phyloP scores from a whole-genome alignment of 371 early-diverging fungal species.

The Syncephalis fuscata region DNA sequence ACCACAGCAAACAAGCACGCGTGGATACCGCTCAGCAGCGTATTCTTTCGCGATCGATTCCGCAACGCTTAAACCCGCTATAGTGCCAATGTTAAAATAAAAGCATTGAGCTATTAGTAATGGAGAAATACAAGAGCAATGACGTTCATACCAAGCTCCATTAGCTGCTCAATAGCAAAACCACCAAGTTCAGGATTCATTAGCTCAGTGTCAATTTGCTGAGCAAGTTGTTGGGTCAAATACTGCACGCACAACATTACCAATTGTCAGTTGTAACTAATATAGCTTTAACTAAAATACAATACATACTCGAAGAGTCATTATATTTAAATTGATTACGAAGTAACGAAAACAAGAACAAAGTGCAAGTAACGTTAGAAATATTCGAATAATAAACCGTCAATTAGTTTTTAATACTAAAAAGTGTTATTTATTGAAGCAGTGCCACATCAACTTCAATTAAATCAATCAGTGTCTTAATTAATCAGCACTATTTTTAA shows the following conservation, averaged over 20 bases:
- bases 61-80: slow-evolving; percentile 81
- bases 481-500: no score
- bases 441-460: no score
- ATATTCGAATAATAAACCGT: no score
- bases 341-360: no score
- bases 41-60: slow-evolving; percentile 64
- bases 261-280: background rate
- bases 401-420: no score
- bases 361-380: no score
- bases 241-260: no score
- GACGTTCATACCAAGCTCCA: slow-evolving; percentile 44
- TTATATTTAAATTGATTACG: no score
- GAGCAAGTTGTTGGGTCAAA: slow-evolving; percentile 58
- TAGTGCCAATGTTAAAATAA: background rate
- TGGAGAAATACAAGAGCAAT: background rate
- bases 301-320: no score
- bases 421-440: no score
- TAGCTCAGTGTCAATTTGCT: slow-evolving; percentile 65
- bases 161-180: slow-evolving; percentile 74
- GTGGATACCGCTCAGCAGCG: slow-evolving; percentile 20
- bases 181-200: slow-evolving; percentile 62
- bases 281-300: no score
- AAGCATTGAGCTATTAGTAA: background rate
- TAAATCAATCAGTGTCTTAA: no score
- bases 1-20: slow-evolving; percentile 58